These are phyloP conservation scores for Linnemannia schmuckeri DNA, from an alignment of 192 early-diverging fungal species.

Conservation along the genomic window DNA sequence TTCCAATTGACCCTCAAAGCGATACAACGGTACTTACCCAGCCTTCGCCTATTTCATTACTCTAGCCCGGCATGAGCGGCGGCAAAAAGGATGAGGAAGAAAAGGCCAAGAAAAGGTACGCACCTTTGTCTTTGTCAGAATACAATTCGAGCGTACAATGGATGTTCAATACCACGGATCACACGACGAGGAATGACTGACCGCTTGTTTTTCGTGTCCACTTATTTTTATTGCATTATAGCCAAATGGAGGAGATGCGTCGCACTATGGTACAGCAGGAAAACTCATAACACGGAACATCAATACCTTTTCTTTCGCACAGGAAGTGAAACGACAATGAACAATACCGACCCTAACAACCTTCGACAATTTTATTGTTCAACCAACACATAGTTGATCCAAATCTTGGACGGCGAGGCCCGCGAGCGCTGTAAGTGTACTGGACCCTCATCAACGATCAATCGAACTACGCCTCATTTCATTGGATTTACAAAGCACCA, in stretches of 20 bases:
- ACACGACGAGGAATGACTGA: background rate
- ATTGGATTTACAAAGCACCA: background rate
- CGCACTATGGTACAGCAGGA: conserved; percentile 72
- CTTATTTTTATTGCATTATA: conserved; percentile 29
- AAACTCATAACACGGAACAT: background rate
- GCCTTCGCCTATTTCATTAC: background rate
- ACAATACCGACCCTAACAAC: background rate
- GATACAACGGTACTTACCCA: background rate
- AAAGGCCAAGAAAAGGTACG: conserved; percentile 76
- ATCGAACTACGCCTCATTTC: too few species aligned
- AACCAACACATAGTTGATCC: conserved; percentile 67
- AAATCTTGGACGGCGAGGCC: conserved; percentile 86
- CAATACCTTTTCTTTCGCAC: background rate
- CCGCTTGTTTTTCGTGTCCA: background rate
- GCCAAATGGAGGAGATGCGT: conserved; percentile 90
- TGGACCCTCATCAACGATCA: too few species aligned
- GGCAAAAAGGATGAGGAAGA: conserved; percentile 71
- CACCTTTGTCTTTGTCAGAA: background rate
- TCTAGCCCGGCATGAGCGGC: conserved; percentile 50
- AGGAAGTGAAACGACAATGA: background rate
- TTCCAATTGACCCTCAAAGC: background rate
- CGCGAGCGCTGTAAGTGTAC: conserved; percentile 79
- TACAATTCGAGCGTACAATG: background rate
- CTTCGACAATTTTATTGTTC: background rate
- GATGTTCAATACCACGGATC: background rate